A percentile compares a stretch with the other conserved stretches of the same genome.
phyloP scores from a whole-genome alignment of 73 alveolate species.

The Paramecium caudatum region DNA sequence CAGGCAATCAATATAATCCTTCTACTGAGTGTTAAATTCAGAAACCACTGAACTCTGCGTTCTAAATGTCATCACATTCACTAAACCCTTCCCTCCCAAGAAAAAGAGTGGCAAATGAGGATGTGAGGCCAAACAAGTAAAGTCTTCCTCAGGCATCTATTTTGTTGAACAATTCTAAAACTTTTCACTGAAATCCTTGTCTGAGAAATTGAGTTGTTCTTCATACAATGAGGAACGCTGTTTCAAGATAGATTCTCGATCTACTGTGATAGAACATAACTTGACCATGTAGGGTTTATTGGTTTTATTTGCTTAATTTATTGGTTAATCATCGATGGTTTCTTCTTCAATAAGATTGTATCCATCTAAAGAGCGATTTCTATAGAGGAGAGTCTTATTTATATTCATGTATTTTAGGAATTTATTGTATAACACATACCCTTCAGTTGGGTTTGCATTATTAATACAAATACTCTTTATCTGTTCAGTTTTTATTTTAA shows the following conservation, averaged over 20 bases:
- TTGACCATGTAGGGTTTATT: constrained; percentile 32
- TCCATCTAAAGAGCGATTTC: constrained; percentile 57
- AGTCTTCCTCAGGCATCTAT: constrained; percentile 37
- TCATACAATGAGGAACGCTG: constrained; percentile 5
- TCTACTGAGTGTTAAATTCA: constrained; percentile 26
- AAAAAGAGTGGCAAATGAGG: constrained; percentile 54
- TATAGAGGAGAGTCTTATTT: background rate
- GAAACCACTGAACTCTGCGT: background rate
- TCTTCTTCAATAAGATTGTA: constrained; percentile 56
- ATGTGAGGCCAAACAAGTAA: constrained; percentile 12
- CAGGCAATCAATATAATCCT: constrained; percentile 25
- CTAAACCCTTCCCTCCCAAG: constrained; percentile 37
- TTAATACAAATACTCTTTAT: constrained; percentile 34
- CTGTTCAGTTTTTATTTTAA: constrained; percentile 47
- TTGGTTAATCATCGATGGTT: background rate
- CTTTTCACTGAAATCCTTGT: constrained; percentile 46
- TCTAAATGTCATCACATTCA: constrained; percentile 48
- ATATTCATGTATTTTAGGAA: constrained; percentile 36
- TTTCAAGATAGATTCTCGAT: background rate
- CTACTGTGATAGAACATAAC: background rate
- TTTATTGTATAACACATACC: constrained; percentile 45
- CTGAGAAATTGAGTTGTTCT: constrained; percentile 28
- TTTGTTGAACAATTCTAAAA: constrained; percentile 43
- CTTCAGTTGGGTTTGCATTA: constrained; percentile 57
- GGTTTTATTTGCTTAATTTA: background rate